Evolutionary conservation across 306 rosid genomes (phyloP).

Genomic region (Rosa rugosa): DNA sequence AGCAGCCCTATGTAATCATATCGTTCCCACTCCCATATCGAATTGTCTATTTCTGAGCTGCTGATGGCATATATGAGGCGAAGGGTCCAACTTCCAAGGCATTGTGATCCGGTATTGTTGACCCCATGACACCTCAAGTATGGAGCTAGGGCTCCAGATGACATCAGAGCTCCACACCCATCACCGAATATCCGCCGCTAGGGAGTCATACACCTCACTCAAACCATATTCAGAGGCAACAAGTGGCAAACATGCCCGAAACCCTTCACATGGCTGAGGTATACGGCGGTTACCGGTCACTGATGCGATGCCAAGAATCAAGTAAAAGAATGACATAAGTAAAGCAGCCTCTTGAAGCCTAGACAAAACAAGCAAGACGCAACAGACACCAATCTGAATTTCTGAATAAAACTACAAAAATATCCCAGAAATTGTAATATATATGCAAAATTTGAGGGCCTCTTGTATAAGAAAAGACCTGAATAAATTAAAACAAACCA

Average conservation of each 20-base stretch:
- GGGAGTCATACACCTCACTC: background rate
- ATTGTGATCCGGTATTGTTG: background rate
- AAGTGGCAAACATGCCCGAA: slow-evolving; percentile 14
- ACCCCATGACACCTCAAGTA: background rate
- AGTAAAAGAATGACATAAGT: background rate
- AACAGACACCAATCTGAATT: background rate
- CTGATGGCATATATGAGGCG: background rate
- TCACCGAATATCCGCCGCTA: background rate
- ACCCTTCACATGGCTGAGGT: slow-evolving; percentile 24
- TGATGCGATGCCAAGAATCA: background rate
- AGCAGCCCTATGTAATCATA: background rate
- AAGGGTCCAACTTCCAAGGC: slow-evolving; percentile 16
- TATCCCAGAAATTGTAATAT: background rate
- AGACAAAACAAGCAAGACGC: background rate
- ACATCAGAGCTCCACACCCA: background rate
- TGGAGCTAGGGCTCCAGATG: slow-evolving; percentile 6
- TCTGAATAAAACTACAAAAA: background rate
- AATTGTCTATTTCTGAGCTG: background rate
- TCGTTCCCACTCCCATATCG: background rate
- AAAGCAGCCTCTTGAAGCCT: background rate
- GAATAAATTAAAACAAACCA: slow-evolving; percentile 23
- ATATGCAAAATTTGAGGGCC: slow-evolving; percentile 11
- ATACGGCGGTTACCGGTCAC: background rate
- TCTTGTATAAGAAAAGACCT: slow-evolving; percentile 11
- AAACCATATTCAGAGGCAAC: background rate